These are phyloP conservation scores for Sanghuangporus weigelae DNA, from an alignment of 1,284 basidiomycete species.

Conservation along the genomic window DNA sequence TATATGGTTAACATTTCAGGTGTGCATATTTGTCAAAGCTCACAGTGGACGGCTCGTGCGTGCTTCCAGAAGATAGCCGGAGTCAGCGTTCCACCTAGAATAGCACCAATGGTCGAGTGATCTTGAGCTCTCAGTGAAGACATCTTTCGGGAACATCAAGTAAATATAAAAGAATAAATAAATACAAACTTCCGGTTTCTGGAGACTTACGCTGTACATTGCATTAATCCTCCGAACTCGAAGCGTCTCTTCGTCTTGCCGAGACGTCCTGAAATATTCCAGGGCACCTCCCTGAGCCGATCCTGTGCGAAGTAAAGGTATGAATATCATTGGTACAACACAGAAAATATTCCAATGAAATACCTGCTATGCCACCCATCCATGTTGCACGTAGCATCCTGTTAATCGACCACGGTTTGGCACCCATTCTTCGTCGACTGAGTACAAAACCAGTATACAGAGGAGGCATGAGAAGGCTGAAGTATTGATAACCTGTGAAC, in stretches of 20 bases:
- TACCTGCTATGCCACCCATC: conserved; percentile 14
- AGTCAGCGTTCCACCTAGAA: conserved; percentile 13
- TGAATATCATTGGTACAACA: not conserved
- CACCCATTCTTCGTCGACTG: conserved; percentile 12
- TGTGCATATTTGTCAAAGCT: not conserved
- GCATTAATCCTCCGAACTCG: conserved; percentile 12
- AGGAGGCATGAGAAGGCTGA: conserved; percentile 15
- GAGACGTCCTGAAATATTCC: conserved; percentile 12
- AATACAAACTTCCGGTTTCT: not conserved
- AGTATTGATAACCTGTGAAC: conserved; percentile 17
- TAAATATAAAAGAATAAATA: not conserved
- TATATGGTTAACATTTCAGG: not conserved
- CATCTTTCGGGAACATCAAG: not conserved
- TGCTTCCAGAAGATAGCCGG: conserved; percentile 19
- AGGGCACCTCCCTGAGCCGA: conserved; percentile 10
- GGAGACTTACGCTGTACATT: conserved; percentile 14
- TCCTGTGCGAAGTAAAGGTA: not conserved
- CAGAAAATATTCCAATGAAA: not conserved
- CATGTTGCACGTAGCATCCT: conserved; percentile 16
- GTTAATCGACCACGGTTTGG: conserved; percentile 14
- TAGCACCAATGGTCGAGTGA: conserved; percentile 18
- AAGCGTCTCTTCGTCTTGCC: conserved; percentile 7
- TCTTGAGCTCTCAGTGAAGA: conserved; percentile 16
- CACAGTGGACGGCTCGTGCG: conserved; percentile 13
- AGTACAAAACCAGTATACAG: conserved; percentile 11